Evolutionary conservation across 176 grass and related monocot genomes (phyloP).

Genomic region (Oryza glaberrima): DNA sequence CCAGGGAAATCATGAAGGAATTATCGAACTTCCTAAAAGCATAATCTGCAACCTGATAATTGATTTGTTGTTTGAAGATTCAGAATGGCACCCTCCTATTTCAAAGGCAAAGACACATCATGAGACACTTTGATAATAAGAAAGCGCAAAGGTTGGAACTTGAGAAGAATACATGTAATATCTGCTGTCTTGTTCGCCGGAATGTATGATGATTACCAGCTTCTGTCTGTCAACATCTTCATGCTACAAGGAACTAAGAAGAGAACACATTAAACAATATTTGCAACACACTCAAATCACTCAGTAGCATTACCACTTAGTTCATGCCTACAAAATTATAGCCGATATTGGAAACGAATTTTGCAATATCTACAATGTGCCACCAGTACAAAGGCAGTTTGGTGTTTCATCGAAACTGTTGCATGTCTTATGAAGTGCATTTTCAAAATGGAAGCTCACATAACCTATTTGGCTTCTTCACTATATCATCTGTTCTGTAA

Average conservation of each 20-base stretch:
- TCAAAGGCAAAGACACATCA: conserved; percentile 45
- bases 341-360: not conserved
- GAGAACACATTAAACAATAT: not conserved
- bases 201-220: not conserved
- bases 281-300: not conserved
- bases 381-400: not conserved
- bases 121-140: not conserved
- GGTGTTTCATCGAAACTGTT: not conserved
- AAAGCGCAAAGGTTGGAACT: not conserved
- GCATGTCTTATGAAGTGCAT: not conserved
- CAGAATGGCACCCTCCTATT: conserved; percentile 55
- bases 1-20: not conserved
- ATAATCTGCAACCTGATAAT: conserved; percentile 33
- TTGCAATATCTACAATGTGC: not conserved
- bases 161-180: conserved; percentile 10
- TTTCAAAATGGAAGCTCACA: not conserved
- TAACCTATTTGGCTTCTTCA: not conserved
- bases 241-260: conserved; percentile 24
- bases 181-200: not conserved
- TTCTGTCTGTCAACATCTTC: conserved; percentile 15
- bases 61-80: conserved; percentile 31
- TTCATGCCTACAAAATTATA: not conserved
- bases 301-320: not conserved
- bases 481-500: not conserved
- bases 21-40: conserved; percentile 24